phyloP scores from a whole-genome alignment of 331 rosid genomes.

The Rosa hybrid region DNA sequence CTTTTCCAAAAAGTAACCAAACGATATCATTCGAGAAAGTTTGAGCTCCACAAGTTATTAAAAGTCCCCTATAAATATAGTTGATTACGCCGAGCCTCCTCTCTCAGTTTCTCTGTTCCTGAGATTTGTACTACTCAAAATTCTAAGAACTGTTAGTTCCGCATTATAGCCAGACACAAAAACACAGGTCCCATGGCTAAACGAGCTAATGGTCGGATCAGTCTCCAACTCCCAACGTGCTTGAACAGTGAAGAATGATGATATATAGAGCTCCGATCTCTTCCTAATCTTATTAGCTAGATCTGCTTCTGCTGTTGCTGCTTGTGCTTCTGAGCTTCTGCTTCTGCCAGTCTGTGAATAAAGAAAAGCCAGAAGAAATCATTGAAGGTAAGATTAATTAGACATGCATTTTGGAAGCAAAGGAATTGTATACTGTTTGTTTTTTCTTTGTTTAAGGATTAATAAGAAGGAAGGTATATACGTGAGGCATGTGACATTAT shows the following conservation, averaged over 20 bases:
- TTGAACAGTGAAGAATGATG: background rate
- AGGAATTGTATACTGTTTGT: background rate
- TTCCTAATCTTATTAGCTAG: background rate
- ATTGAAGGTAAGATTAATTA: slow-evolving; percentile 25
- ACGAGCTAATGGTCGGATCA: slow-evolving; percentile 33
- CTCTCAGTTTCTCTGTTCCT: background rate
- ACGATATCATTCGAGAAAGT: background rate
- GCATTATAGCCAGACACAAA: slow-evolving; percentile 35
- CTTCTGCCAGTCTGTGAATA: slow-evolving; percentile 41
- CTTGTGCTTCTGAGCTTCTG: background rate
- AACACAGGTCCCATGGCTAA: slow-evolving; percentile 25
- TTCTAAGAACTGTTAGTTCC: background rate
- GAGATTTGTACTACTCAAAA: background rate
- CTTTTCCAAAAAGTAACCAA: no score
- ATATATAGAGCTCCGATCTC: background rate
- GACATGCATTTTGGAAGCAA: slow-evolving; percentile 7
- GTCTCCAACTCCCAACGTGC: slow-evolving; percentile 33
- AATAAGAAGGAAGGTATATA: background rate
- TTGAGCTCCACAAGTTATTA: background rate
- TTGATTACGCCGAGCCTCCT: background rate
- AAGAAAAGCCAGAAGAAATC: slow-evolving; percentile 26
- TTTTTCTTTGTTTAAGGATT: background rate
- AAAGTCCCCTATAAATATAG: background rate
- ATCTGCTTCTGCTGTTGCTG: background rate
- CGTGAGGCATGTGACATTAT: slow-evolving; percentile 48